These are phyloP conservation scores for Stenocarpella maydis DNA, from an alignment of 2,329 filamentous ascomycete species.

Conservation along the genomic window DNA sequence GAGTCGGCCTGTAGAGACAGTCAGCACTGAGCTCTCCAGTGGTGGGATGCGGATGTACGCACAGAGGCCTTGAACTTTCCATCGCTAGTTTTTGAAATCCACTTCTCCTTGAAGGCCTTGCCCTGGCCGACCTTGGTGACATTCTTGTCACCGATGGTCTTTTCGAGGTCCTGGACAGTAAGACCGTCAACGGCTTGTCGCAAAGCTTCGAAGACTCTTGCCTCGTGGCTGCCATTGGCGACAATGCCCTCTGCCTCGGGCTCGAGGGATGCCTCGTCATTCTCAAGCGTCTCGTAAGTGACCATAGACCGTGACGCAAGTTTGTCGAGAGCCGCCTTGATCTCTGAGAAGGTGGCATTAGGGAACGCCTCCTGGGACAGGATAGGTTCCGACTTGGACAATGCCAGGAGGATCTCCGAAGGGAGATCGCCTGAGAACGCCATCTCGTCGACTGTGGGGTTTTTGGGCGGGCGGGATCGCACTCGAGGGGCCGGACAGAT, in stretches of 20 bases:
- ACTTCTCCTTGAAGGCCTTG: constrained; percentile 87
- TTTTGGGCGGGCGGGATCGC: not conserved
- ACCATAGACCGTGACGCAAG: constrained; percentile 87
- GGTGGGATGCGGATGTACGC: not conserved
- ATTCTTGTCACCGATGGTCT: constrained; percentile 74
- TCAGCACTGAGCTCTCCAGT: constrained; percentile 24
- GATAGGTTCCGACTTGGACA: constrained; percentile 70
- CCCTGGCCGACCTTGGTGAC: constrained; percentile 87
- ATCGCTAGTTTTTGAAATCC: constrained; percentile 70
- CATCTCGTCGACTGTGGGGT: constrained; percentile 47
- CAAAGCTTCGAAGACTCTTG: constrained; percentile 80
- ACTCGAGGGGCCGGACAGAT: not conserved
- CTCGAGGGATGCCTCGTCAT: constrained; percentile 80
- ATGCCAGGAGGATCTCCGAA: constrained; percentile 69
- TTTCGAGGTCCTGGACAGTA: constrained; percentile 77
- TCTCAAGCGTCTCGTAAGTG: constrained; percentile 82
- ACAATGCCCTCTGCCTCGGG: constrained; percentile 77
- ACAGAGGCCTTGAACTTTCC: constrained; percentile 59
- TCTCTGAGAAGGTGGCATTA: constrained; percentile 66
- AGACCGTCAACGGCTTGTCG: constrained; percentile 76
- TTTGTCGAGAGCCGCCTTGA: constrained; percentile 90
- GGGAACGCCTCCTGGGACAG: constrained; percentile 77
- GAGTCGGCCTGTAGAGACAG: constrained; percentile 62
- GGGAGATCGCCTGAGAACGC: constrained; percentile 65
- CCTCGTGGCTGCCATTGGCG: constrained; percentile 81